Conservation (phyloP, 116 monocot species). For the Posidonia oceanica region DNA sequence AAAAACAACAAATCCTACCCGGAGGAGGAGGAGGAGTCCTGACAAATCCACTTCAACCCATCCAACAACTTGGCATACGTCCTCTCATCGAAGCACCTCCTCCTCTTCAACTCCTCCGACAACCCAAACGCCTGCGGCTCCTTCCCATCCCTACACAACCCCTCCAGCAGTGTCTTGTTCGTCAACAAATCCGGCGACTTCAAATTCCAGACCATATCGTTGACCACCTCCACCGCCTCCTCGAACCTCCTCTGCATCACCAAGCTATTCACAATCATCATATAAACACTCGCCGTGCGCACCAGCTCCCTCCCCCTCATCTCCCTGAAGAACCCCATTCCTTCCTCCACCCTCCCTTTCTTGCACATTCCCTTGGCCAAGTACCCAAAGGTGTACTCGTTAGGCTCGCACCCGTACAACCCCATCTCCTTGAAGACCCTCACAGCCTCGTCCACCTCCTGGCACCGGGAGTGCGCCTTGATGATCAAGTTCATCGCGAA, state of each 20-base stretch:
- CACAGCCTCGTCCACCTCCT: conserved; percentile 80
- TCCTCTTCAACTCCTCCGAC: conserved; percentile 56
- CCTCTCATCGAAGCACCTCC: conserved; percentile 32
- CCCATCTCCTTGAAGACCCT: conserved; percentile 68
- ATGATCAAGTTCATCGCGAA: conserved; percentile 57
- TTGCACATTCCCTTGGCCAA: conserved; percentile 62
- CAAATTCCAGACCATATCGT: conserved; percentile 58
- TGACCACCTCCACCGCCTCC: conserved; percentile 43
- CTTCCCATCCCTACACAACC: conserved; percentile 77
- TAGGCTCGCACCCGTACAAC: conserved; percentile 70
- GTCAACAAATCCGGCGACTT: conserved; percentile 64
- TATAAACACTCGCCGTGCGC: conserved; percentile 55
- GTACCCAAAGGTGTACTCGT: conserved; percentile 74
- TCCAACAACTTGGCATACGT: conserved; percentile 58
- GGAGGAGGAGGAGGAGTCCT: conserved; percentile 6
- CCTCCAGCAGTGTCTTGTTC: conserved; percentile 75
- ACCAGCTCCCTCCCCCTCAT: conserved; percentile 75
- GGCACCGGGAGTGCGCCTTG: conserved; percentile 67
- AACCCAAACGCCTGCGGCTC: conserved; percentile 49
- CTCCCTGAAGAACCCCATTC: conserved; percentile 47
- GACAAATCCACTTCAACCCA: conserved; percentile 80
- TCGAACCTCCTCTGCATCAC: conserved; percentile 61
- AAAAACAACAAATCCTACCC: not conserved
- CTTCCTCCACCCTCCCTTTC: conserved; percentile 56
- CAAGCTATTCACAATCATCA: conserved; percentile 42